Conservation (phyloP, 179 eudicot genomes). For the Sideroxylon spinosum region DNA sequence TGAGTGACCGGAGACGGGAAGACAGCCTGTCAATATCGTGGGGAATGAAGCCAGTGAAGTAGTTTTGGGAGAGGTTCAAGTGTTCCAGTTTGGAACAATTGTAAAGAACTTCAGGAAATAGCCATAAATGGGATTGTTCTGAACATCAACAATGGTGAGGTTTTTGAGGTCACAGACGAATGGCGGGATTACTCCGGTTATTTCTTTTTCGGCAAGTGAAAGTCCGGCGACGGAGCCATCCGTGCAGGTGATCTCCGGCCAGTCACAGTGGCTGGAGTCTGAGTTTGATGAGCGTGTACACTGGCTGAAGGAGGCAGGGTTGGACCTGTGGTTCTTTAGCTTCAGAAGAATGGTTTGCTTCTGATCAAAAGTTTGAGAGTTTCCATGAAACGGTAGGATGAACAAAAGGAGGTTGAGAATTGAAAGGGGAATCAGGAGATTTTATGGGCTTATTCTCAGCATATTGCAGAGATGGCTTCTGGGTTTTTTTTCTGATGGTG, state of each 20-base stretch:
- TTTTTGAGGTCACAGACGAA: constrained; percentile 50
- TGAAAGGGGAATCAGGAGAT: too few relatives aligned
- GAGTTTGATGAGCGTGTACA: constrained; percentile 34
- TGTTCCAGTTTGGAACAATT: constrained; percentile 45
- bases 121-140: constrained; percentile 37
- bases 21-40: constrained; percentile 42
- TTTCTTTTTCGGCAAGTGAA: constrained; percentile 21
- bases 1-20: constrained; percentile 30
- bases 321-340: constrained; percentile 46
- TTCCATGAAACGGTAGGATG: background rate
- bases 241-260: constrained; percentile 57
- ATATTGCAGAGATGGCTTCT: too few relatives aligned
- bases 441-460: too few relatives aligned
- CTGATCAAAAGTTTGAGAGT: constrained; percentile 15
- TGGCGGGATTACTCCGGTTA: constrained; percentile 35
- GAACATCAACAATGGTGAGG: constrained; percentile 41
- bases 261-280: constrained; percentile 38
- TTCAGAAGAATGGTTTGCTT: constrained; percentile 37
- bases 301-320: constrained; percentile 34
- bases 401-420: background rate
- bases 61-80: constrained; percentile 45
- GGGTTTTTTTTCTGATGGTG: too few relatives aligned
- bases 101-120: constrained; percentile 46
- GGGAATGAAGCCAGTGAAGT: constrained; percentile 52
- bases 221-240: constrained; percentile 44